A percentile compares a stretch with the other conserved stretches of the same genome.
Evolutionary conservation across 768 basidiomycete species (phyloP).

Genomic region (Cyathus striatus): DNA sequence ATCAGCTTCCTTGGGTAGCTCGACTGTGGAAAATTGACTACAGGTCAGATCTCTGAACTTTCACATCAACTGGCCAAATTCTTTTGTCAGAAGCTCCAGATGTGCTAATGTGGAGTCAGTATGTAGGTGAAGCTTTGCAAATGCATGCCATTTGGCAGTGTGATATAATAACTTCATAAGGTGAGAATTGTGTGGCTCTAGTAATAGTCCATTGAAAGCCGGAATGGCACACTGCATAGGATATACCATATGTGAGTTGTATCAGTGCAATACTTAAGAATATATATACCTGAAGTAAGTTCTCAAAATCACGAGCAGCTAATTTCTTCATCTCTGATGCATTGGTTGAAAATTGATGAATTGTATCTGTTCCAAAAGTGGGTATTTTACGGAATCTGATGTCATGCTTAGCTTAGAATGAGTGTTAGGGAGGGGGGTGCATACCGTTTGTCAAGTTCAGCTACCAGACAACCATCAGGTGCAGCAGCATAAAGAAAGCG

Average conservation of each 20-base stretch:
- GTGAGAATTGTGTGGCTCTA: conserved; percentile 1
- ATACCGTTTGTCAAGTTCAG: conserved; percentile 12
- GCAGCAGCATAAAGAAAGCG: conserved; percentile 21
- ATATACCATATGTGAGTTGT: not conserved
- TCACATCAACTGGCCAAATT: not conserved
- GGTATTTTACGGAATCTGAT: conserved; percentile 15
- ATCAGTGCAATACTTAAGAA: not conserved
- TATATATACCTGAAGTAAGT: conserved; percentile 21
- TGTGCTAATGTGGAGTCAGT: conserved; percentile 2
- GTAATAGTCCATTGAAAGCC: conserved; percentile 7
- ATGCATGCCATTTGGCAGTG: conserved; percentile 3
- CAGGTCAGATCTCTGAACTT: not conserved
- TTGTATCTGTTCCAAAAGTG: conserved; percentile 18
- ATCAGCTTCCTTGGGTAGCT: conserved; percentile 1
- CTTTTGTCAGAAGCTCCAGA: conserved; percentile 1
- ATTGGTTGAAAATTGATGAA: conserved; percentile 16
- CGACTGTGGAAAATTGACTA: not conserved
- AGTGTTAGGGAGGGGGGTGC: not conserved
- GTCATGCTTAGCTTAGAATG: not conserved
- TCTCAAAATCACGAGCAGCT: conserved; percentile 24
- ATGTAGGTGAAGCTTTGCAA: conserved; percentile 12
- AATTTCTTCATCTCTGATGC: conserved; percentile 19
- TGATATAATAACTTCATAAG: conserved; percentile 2
- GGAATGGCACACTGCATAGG: conserved; percentile 10
- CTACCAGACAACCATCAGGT: conserved; percentile 1